Conservation (phyloP, 352 stramenopile genomes). For the Saprolegnia parasitica region DNA sequence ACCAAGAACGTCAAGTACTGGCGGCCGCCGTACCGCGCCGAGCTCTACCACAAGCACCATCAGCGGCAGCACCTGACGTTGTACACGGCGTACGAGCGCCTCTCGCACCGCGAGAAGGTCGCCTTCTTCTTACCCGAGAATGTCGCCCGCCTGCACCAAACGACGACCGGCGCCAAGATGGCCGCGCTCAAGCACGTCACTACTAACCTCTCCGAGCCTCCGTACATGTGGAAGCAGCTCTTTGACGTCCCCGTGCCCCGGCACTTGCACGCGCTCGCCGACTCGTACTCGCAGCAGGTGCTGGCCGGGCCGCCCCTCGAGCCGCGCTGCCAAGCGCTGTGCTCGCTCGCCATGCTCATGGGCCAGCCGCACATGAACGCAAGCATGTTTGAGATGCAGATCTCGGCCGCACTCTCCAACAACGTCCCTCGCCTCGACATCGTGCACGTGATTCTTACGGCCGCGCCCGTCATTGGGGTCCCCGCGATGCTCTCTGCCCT, state of each 20-base stretch:
- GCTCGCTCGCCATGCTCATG: constrained; percentile 7
- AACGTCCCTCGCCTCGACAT: constrained; percentile 3
- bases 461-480: neutral
- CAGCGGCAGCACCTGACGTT: constrained; percentile 19
- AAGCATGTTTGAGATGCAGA: constrained; percentile 10
- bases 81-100: constrained; percentile 20
- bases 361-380: constrained; percentile 6
- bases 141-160: constrained; percentile 14
- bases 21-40: constrained; percentile 22
- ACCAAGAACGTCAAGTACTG: constrained; percentile 28
- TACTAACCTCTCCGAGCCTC: neutral
- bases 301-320: neutral
- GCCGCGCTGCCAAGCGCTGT: neutral
- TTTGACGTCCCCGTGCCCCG: constrained; percentile 7
- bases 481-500: constrained; percentile 1
- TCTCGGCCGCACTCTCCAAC: neutral
- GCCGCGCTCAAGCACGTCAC: neutral
- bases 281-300: constrained; percentile 5
- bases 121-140: constrained; percentile 25
- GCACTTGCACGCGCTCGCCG: neutral
- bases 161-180: neutral
- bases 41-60: constrained; percentile 28
- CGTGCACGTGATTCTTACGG: constrained; percentile 4
- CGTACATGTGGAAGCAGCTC: constrained; percentile 7
- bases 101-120: constrained; percentile 8